Base-by-base conservation (phyloP, 768 basidiomycete genomes). In the Trametes cingulata region DNA sequence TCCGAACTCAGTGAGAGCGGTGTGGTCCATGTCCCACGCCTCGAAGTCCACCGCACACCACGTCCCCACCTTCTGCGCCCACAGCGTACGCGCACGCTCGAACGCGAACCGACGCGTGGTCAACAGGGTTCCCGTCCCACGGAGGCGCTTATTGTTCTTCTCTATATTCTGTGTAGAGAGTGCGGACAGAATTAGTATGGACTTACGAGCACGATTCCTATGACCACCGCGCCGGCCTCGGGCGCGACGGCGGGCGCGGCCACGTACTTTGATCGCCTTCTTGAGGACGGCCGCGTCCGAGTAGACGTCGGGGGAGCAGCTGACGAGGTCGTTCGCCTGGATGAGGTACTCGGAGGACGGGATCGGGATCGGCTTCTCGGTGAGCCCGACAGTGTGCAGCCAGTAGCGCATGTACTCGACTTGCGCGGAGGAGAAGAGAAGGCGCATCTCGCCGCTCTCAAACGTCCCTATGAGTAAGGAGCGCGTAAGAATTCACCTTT, bases 41-140 rank as follows among this genome's bases (percentile, higher is more conserved):
- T 94, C 93, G 62, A 94, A 87, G 70, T 94, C 93, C 51, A 93
- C 72, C 15, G 91, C 84, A 68, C 82, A 82, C 88, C 90, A 93
- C 4, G 82, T 81, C 41, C 90, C 91, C 24, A 71, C 78, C 69
- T 85, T 84, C 59, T 80, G 79, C 0, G 74, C 73, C 85, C 87
- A 93, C 52, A 85, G 76, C 3, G 78, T 70, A 17, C 91, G 85
- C 24, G 85, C 80, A 6, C 81, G 82, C 68, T 93, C 90, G 69
- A 93, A 93, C 14, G 77, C 68, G 52, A 82, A 74, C 9, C 90
- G 84, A 13, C 88, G 80, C 22, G 80, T 73, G 14, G 75, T 77
- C 36, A 91, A 76, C 14, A 74, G 72, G 9, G 82, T 77, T 66
- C 85, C 83, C 6, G 82, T 76, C 14, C 87, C 85, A 69, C 87